Conservation (phyloP, 805 yeast species). For the Myxozyma sirexii region DNA sequence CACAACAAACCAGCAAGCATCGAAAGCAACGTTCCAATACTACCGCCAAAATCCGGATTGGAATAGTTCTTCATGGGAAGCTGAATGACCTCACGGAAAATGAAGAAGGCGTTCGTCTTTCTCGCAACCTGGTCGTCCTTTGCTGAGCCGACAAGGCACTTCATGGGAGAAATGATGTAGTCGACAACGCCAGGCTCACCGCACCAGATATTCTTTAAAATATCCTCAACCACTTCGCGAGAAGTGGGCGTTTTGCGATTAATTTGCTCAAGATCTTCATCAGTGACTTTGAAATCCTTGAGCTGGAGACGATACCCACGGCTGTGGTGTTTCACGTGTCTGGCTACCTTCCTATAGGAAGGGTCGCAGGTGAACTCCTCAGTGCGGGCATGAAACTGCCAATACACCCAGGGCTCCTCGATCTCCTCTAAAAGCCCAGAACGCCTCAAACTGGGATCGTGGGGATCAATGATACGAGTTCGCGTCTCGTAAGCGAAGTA, state of each 20-base stretch:
- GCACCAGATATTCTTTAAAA: neutral
- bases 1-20: neutral
- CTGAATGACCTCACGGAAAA: constrained; percentile 1
- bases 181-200: neutral
- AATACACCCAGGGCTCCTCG: neutral
- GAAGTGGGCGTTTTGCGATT: neutral
- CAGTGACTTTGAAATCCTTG: neutral
- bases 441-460: neutral
- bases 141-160: neutral
- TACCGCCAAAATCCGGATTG: neutral
- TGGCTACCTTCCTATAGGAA: neutral
- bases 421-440: neutral
- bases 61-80: no score
- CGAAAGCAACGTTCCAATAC: neutral
- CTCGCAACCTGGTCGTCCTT: neutral
- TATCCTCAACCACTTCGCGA: neutral
- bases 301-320: neutral
- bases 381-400: neutral
- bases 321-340: neutral
- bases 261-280: neutral
- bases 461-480: neutral
- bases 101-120: neutral
- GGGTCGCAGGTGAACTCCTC: neutral
- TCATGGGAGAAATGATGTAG: neutral
- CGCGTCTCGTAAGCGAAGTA: neutral